Base-by-base conservation (phyloP, 148 eudicot genomes). In the Diospyros kaki region DNA sequence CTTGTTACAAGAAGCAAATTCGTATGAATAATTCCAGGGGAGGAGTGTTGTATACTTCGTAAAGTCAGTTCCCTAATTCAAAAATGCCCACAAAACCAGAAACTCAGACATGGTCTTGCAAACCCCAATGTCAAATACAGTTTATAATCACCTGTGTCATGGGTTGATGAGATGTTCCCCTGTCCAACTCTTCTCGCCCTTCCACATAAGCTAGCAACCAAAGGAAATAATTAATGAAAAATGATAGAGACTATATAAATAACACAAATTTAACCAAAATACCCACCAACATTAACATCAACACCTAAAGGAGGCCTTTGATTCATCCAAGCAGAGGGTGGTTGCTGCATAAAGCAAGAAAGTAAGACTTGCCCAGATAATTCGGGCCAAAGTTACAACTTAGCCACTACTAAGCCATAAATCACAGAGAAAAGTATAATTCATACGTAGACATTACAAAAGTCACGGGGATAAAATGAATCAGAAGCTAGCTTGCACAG, bases 271-370 rank as follows among this genome's bases (percentile, higher is more conserved):
- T 51, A 11, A 39, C 55, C 14, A 68, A 42, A 53, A 44, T 69
- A 84, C 98, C 76, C 83, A 92, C 97, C 98, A 74, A 90, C 94
- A 82, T 94, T 92, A 75, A 94, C 97, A 76, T 90, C 97, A 17
- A 86, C 89, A 41, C 80, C 80, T 56, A 84, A 82, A 46, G 88
- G 72, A 56, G 93, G 87, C 88, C 96, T 92, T 79, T 90, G 97
- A 80, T 82, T 94, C 85, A 92, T 83, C 96, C 94, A 94, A 62
- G 91, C 81, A 41, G 96, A 87, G 55, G 97, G 96, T 53, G 96
- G 90, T 78, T 80, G 96, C 97, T 94, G 96, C 81, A 80, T 17
- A 66, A 82, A 39, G 51, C 81, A 78, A 69, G 50, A 48, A 76
- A 64, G 58, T 55, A 79, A 67, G 69, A 51, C 17, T 73, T 58